These are phyloP conservation scores for Boletus subcaerulescens DNA, from an alignment of 768 basidiomycete genomes.

Conservation along the genomic window DNA sequence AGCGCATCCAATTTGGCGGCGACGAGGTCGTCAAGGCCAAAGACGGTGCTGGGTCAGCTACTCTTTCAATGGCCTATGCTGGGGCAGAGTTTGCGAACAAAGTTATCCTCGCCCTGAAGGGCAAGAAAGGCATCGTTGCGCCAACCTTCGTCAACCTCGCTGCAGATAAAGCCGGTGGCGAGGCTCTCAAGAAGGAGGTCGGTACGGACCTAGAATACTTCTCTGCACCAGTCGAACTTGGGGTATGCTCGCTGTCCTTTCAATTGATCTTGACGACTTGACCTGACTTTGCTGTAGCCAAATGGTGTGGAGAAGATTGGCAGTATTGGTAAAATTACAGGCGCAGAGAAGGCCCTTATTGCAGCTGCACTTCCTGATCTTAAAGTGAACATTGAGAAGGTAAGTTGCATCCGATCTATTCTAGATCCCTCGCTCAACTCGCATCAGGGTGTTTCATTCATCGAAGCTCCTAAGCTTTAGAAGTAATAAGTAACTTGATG, in stretches of 20 bases:
- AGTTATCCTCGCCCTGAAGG: constrained; percentile 78
- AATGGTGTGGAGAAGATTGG: constrained; percentile 82
- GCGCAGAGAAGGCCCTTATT: constrained; percentile 73
- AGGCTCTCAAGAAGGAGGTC: constrained; percentile 76
- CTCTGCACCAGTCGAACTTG: constrained; percentile 84
- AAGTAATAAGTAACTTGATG: not conserved
- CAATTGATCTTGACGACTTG: not conserved
- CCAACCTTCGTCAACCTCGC: constrained; percentile 82
- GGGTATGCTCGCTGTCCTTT: constrained; percentile 45
- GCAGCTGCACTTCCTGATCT: constrained; percentile 82
- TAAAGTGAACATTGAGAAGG: constrained; percentile 65
- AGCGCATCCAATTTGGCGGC: constrained; percentile 93
- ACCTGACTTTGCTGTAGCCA: constrained; percentile 41
- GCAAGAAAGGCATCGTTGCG: constrained; percentile 82
- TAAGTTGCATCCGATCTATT: constrained; percentile 29
- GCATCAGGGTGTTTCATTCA: constrained; percentile 25
- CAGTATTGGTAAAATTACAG: constrained; percentile 72
- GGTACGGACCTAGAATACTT: constrained; percentile 81
- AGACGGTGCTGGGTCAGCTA: constrained; percentile 86
- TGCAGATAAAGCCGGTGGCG: constrained; percentile 67
- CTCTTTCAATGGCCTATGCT: constrained; percentile 95
- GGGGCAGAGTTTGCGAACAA: constrained; percentile 87
- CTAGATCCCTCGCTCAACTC: not conserved
- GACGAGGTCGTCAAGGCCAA: constrained; percentile 99
- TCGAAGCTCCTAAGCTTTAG: constrained; percentile 29